A percentile compares a stretch with the other conserved stretches of the same genome.
Conservation (phyloP, 1,284 basidiomycete genomes). For the Austroboletus olivaceoglutinosus region DNA sequence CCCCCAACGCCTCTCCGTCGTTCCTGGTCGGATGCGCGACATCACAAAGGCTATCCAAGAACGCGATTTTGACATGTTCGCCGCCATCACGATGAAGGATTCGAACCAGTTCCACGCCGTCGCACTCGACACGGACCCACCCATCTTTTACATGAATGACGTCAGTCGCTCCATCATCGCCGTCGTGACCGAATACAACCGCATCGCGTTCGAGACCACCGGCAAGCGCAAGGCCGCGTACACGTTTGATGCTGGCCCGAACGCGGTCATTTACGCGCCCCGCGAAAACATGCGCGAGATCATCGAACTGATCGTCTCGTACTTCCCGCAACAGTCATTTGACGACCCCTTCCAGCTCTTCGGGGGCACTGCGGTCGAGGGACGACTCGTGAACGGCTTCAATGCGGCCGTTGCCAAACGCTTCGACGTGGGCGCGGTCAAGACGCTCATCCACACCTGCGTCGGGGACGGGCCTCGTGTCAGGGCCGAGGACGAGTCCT, state of each 20-base stretch:
- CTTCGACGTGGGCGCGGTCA: conserved; percentile 76
- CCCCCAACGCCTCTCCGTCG: conserved; percentile 89
- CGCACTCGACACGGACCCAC: conserved; percentile 93
- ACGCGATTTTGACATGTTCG: conserved; percentile 88
- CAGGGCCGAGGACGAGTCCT: conserved; percentile 49
- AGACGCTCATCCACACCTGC: conserved; percentile 84
- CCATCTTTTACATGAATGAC: conserved; percentile 99
- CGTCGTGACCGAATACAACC: conserved; percentile 91
- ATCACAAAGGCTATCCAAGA: conserved; percentile 80
- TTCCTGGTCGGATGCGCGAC: conserved; percentile 82
- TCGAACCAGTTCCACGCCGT: conserved; percentile 99
- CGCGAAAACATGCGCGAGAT: conserved; percentile 78
- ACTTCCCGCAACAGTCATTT: conserved; percentile 83
- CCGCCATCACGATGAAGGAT: conserved; percentile 92
- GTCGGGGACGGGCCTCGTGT: conserved; percentile 89
- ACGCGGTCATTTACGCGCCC: conserved; percentile 95
- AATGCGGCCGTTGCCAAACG: conserved; percentile 73
- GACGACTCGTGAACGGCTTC: conserved; percentile 66
- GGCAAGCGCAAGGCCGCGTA: conserved; percentile 85
- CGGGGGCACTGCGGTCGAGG: conserved; percentile 40
- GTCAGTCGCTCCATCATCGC: conserved; percentile 84
- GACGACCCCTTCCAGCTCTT: conserved; percentile 74
- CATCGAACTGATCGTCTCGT: conserved; percentile 69
- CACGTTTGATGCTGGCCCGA: conserved; percentile 98
- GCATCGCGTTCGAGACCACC: conserved; percentile 64